Base-by-base conservation (phyloP, 176 grass and related monocot species). In the Panicum miliaceum region DNA sequence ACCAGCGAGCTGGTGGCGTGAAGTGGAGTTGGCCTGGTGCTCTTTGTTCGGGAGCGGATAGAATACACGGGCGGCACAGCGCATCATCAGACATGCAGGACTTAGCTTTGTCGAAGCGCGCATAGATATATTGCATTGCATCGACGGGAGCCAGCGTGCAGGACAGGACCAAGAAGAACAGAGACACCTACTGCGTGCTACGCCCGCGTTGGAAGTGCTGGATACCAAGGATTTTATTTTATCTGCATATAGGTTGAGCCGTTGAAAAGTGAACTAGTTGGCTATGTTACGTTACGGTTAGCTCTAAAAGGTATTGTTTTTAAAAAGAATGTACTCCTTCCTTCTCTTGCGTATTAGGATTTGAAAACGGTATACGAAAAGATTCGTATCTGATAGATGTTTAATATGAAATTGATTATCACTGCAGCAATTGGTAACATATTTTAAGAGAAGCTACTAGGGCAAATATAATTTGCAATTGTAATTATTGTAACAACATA, bases 1-100 rank as follows among this genome's bases (percentile, higher is more conserved):
- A 73, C 46, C 10, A 51, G 43, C 16, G 13, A 50, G 53, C 11
- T 32, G 29, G 29, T 32, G 29, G 29, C 29, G 29, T 32, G 29
- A 2, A 32, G 70, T 62, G 43, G 58, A 84, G 82, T 47, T 54
- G 81, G 81, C 58, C 52, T 10, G 19, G 19, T 2, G 35, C 22
- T 29, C 56, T 76, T 84, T 84, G 72, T 84, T 76, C n/a, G 9
- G 72, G 82, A 66, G 72, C 60, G 59, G 43, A 67, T 45, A 84
- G 5, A 76, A 76, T 76, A 67, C 71, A 40, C 36, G 25, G 66
- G 52, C 22, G 3, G 5, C 53, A 36, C 57, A 29, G 57, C 57
- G 23, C 50, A 22, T 23, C 53, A 50, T 19, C 58, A 20, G 74
- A 74, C 57, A 26, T 26, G 8, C 57, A 63, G 26, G 58, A 29